Conservation (phyloP, 2,329 filamentous ascomycete species). For the Colletotrichum sojae region DNA sequence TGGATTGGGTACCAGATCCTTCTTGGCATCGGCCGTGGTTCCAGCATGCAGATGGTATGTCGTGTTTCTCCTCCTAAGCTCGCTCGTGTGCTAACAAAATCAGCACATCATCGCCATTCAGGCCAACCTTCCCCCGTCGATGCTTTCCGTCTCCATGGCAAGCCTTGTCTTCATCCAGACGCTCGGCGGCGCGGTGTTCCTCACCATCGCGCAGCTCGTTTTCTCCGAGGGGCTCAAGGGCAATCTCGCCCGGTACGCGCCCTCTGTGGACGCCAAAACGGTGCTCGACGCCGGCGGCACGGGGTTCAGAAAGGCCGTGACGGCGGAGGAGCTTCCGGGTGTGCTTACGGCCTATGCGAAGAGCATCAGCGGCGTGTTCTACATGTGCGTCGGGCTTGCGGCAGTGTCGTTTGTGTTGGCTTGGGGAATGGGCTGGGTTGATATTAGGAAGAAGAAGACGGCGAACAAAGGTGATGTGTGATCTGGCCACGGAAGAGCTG, state of each 20-base stretch:
- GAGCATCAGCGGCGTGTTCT: constrained; percentile 49
- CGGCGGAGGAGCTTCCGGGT: constrained; percentile 47
- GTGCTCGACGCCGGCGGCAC: constrained; percentile 61
- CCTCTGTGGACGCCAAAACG: constrained; percentile 49
- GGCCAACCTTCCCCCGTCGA: constrained; percentile 44
- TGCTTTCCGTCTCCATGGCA: constrained; percentile 47
- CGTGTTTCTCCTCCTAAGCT: constrained; percentile 47
- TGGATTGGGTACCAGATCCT: constrained; percentile 67
- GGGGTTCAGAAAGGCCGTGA: constrained; percentile 52
- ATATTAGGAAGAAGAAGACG: constrained; percentile 55
- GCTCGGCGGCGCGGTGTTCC: constrained; percentile 63
- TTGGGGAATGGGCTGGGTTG: constrained; percentile 63
- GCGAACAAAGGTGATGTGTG: constrained; percentile 15
- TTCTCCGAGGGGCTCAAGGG: constrained; percentile 24
- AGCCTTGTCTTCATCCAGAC: constrained; percentile 56
- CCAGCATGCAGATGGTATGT: constrained; percentile 58
- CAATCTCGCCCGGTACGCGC: constrained; percentile 39
- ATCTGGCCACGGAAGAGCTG: background rate
- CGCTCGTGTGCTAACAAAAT: constrained; percentile 51
- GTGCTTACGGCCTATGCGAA: constrained; percentile 58
- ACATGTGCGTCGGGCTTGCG: constrained; percentile 50
- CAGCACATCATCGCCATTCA: constrained; percentile 48
- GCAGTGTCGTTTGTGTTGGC: constrained; percentile 50
- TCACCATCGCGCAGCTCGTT: constrained; percentile 50
- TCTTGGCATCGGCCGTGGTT: constrained; percentile 60